Evolutionary conservation across 192 early-diverging fungal species (phyloP).

Genomic region (Nowakowskiella sp.): DNA sequence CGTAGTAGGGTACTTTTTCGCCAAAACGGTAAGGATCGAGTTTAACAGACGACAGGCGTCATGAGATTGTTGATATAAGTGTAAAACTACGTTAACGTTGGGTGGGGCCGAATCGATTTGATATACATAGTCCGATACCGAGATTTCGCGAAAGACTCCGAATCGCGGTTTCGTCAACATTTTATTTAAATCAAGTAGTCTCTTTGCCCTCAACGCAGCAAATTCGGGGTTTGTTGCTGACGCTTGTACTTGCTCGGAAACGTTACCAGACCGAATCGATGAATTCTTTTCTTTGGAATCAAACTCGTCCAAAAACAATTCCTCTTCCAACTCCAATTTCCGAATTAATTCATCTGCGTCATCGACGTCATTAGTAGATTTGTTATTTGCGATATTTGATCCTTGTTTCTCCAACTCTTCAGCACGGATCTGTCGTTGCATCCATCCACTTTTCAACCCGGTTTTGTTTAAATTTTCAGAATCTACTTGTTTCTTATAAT

Average conservation of each 20-base stretch:
- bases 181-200: neutral
- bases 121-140: conserved; percentile 33
- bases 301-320: conserved; percentile 31
- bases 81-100: conserved; percentile 32
- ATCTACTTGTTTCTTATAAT: conserved; percentile 6
- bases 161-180: conserved; percentile 9
- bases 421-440: conserved; percentile 34
- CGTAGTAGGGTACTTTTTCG: conserved; percentile 58
- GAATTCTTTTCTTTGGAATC: neutral
- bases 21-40: conserved; percentile 57
- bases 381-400: no score
- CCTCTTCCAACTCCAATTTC: conserved; percentile 17
- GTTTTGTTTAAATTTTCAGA: conserved; percentile 20
- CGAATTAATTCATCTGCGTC: conserved; percentile 12
- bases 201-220: neutral
- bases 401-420: conserved; percentile 28
- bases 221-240: no score
- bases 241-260: neutral
- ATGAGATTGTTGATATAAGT: conserved; percentile 36
- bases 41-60: conserved; percentile 68
- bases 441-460: conserved; percentile 36
- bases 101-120: conserved; percentile 34
- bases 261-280: conserved; percentile 18
- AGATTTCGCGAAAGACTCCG: conserved; percentile 25
- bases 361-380: no score